Percentiles rank a stretch among this genome's conserved stretches.
phyloP scores from a whole-genome alignment of 371 early-diverging fungal species.

The Rhizomucor pusillus region DNA sequence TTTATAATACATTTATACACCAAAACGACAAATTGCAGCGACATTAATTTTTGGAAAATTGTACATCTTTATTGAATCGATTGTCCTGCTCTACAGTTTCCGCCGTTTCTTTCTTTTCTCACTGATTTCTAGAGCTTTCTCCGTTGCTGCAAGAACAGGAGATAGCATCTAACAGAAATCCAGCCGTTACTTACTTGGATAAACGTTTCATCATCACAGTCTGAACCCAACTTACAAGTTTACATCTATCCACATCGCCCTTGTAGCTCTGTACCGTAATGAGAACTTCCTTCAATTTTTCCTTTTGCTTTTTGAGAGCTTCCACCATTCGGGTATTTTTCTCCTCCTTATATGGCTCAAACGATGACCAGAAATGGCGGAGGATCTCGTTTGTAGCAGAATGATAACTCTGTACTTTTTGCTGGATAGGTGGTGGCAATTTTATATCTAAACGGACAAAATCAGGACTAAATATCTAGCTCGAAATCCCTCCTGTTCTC shows the following conservation, averaged over 20 bases:
- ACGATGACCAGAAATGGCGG: conserved; percentile 65
- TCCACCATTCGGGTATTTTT: conserved; percentile 59
- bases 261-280: conserved; percentile 26
- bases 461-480: neutral
- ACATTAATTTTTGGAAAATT: too few relatives aligned
- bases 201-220: too few relatives aligned
- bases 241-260: conserved; percentile 33
- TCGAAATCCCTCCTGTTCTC: neutral
- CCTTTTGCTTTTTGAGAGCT: conserved; percentile 46
- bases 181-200: too few relatives aligned
- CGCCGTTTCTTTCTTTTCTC: too few relatives aligned
- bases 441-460: conserved; percentile 25
- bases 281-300: conserved; percentile 45
- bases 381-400: conserved; percentile 63
- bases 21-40: too few relatives aligned
- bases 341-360: conserved; percentile 45
- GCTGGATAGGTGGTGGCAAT: conserved; percentile 42
- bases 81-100: too few relatives aligned
- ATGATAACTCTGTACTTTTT: conserved; percentile 52
- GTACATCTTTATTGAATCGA: too few relatives aligned
- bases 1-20: too few relatives aligned
- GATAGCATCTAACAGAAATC: too few relatives aligned
- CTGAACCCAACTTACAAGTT: conserved; percentile 24
- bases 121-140: too few relatives aligned
- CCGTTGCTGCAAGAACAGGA: too few relatives aligned